phyloP scores from a whole-genome alignment of 805 yeast species.

The Zygoascus biomembranicola region DNA sequence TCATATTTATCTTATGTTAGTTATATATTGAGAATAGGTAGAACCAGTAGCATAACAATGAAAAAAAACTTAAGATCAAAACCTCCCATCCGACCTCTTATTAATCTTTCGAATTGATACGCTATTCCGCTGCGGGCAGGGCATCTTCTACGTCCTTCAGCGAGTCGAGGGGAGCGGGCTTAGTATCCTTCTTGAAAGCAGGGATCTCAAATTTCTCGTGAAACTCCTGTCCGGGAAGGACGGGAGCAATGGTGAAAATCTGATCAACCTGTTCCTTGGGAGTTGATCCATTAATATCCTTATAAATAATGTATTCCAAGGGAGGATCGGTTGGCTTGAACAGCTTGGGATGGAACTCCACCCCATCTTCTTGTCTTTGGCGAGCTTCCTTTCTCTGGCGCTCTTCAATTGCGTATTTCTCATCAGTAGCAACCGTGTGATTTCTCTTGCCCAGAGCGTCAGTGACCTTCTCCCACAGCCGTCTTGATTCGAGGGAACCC shows the following conservation, averaged over 20 bases:
- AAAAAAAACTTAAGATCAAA: not conserved
- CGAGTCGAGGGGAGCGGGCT: not conserved
- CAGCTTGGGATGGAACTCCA: constrained; percentile 70
- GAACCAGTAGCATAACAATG: not conserved
- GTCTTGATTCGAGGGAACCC: constrained; percentile 71
- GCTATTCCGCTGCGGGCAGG: not conserved
- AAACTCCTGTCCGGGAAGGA: constrained; percentile 73
- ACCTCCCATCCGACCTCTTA: not conserved
- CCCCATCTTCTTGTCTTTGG: constrained; percentile 67
- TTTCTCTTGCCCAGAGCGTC: constrained; percentile 73
- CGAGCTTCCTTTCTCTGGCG: constrained; percentile 71
- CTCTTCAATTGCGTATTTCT: constrained; percentile 79
- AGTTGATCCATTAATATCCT: constrained; percentile 46
- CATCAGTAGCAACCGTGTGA: constrained; percentile 79
- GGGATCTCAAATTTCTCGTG: constrained; percentile 60
- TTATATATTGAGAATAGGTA: not conserved
- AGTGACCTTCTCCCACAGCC: constrained; percentile 74
- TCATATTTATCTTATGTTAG: not conserved
- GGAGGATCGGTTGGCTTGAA: constrained; percentile 45
- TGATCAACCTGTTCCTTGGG: constrained; percentile 45
- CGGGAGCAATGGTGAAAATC: constrained; percentile 62
- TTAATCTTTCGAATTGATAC: not conserved
- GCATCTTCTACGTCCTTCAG: not conserved
- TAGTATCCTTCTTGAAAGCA: constrained; percentile 45
- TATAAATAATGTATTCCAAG: constrained; percentile 60